Conservation (phyloP, 2,329 filamentous ascomycete genomes). For the Colletotrichum sp. region DNA sequence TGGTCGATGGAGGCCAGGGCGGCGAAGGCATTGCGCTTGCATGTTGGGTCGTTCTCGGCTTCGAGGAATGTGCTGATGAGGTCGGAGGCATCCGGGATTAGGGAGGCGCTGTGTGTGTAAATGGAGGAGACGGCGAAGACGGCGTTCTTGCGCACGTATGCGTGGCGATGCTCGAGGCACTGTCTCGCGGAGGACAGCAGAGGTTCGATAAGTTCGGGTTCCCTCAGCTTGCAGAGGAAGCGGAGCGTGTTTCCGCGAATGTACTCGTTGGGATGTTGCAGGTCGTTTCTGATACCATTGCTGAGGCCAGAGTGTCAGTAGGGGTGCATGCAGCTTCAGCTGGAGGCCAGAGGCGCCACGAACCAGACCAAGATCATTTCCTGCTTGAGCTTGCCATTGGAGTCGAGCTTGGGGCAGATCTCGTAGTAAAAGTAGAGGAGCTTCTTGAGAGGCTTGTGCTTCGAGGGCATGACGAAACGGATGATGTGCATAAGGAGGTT, state of each 20-base stretch:
- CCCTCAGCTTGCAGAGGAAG: slow-evolving; percentile 94
- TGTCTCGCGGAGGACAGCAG: slow-evolving; percentile 89
- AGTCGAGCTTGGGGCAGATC: slow-evolving; percentile 95
- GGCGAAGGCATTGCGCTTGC: slow-evolving; percentile 97
- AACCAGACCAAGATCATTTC: slow-evolving; percentile 99
- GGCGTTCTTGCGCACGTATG: slow-evolving; percentile 97
- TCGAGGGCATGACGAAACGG: slow-evolving; percentile 98
- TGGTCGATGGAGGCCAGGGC: slow-evolving; percentile 91
- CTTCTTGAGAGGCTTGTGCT: slow-evolving; percentile 96
- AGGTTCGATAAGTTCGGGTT: slow-evolving; percentile 95
- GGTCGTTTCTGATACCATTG: slow-evolving; percentile 96
- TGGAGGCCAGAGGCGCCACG: slow-evolving; percentile 25
- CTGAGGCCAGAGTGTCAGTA: slow-evolving; percentile 49
- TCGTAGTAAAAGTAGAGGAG: slow-evolving; percentile 99
- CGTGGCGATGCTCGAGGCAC: slow-evolving; percentile 94
- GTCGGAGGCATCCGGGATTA: slow-evolving; percentile 95
- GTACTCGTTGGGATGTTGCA: slow-evolving; percentile 98
- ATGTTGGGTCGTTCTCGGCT: slow-evolving; percentile 89
- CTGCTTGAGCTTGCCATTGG: slow-evolving; percentile 93
- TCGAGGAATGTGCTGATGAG: slow-evolving; percentile 90
- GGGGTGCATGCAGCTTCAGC: background rate
- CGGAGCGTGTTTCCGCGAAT: slow-evolving; percentile 97
- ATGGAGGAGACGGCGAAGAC: slow-evolving; percentile 95
- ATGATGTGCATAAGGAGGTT: slow-evolving; percentile 99
- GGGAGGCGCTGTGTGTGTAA: slow-evolving; percentile 84